Conservation (phyloP, 2,329 filamentous ascomycete species). For the Endoconidiophora laricicola region DNA sequence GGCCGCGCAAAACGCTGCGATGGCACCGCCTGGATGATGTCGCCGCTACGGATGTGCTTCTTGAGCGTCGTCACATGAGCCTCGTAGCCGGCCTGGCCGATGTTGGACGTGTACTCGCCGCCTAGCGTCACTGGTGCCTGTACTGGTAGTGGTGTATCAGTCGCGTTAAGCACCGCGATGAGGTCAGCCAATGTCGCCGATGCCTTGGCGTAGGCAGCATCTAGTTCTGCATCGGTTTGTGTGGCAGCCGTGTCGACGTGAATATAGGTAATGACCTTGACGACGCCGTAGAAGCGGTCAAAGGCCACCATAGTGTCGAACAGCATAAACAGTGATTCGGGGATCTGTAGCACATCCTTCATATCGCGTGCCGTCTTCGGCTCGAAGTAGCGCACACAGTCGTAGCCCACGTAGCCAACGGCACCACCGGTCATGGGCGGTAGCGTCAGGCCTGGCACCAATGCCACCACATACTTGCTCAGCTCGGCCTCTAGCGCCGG, state of each 20-base stretch:
- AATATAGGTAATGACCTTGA: conserved; percentile 88
- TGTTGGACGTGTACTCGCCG: conserved; percentile 78
- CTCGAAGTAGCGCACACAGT: conserved; percentile 95
- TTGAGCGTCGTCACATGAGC: conserved; percentile 73
- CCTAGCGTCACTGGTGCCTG: conserved; percentile 57
- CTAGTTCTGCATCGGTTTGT: conserved; percentile 38
- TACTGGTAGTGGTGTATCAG: conserved; percentile 59
- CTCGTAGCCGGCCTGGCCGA: conserved; percentile 79
- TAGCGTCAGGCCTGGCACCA: conserved; percentile 65
- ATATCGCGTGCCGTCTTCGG: conserved; percentile 82
- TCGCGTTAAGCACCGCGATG: conserved; percentile 54
- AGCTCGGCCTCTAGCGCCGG: conserved; percentile 70
- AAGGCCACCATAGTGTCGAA: conserved; percentile 90
- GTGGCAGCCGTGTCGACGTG: conserved; percentile 42
- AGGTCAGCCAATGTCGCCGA: conserved; percentile 46
- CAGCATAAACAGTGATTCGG: conserved; percentile 92
- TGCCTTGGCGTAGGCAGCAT: conserved; percentile 46
- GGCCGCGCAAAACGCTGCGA: conserved; percentile 84
- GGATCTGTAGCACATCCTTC: conserved; percentile 75
- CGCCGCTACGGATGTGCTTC: conserved; percentile 74
- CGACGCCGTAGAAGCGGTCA: conserved; percentile 82
- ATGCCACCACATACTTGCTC: conserved; percentile 58
- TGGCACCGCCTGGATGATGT: conserved; percentile 95
- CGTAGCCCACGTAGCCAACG: conserved; percentile 92
- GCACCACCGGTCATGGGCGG: conserved; percentile 82